A percentile compares a stretch with the other conserved stretches of the same genome.
Conservation (phyloP, 257 asterid species). For the Gentiana straminea region DNA sequence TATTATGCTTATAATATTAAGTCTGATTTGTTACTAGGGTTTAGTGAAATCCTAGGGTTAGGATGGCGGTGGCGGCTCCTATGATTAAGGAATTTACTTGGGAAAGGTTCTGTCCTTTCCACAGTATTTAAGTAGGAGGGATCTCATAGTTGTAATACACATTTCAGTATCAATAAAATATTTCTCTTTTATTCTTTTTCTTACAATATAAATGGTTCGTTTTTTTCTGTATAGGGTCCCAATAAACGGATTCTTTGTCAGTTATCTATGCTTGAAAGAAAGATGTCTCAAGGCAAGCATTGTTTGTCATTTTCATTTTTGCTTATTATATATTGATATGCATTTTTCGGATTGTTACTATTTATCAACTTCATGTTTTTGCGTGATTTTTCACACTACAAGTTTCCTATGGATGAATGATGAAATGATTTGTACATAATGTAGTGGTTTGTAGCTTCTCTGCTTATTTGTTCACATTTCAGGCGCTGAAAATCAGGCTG, state of each 20-base stretch:
- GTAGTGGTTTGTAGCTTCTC: conserved; percentile 2
- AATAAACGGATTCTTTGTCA: conserved; percentile 81
- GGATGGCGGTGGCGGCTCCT: too few species aligned
- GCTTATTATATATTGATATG: not conserved
- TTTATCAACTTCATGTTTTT: not conserved
- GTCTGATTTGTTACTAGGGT: too few species aligned
- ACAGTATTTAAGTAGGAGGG: too few species aligned
- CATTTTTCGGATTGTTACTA: not conserved
- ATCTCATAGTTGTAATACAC: too few species aligned
- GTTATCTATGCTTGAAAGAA: conserved; percentile 89
- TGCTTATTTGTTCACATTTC: conserved; percentile 24
- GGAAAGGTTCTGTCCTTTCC: too few species aligned
- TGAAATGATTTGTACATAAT: not conserved
- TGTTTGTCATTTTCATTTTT: not conserved
- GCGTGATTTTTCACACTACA: not conserved
- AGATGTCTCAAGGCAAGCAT: conserved; percentile 74
- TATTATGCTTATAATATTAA: too few species aligned
- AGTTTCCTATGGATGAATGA: conserved; percentile 1
- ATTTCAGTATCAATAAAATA: too few species aligned
- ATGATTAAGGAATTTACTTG: too few species aligned
- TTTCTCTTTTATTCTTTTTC: too few species aligned
- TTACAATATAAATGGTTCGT: conserved; percentile 3
- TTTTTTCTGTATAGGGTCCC: conserved; percentile 45
- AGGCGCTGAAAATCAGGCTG: conserved; percentile 70
- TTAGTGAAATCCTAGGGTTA: too few species aligned